phyloP scores from a whole-genome alignment of 352 stramenopile species.

The Globisporangium radiosum region DNA sequence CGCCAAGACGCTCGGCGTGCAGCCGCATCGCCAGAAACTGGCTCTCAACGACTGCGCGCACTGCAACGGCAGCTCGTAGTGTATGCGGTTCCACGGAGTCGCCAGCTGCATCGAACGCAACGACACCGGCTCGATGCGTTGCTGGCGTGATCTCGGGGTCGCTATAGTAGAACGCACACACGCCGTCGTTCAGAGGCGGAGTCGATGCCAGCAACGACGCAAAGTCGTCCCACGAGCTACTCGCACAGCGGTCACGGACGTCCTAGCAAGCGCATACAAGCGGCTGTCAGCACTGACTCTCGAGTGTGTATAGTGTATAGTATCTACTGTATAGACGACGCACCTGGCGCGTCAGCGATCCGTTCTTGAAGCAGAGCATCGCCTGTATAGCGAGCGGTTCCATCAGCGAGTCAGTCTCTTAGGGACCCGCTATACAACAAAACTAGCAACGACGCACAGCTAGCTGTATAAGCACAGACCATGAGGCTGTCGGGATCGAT shows the following conservation, averaged over 20 bases:
- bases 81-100: constrained; percentile 13
- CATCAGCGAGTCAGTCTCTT: background rate
- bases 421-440: background rate
- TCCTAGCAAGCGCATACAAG: constrained; percentile 12
- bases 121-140: constrained; percentile 31
- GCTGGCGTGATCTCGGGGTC: constrained; percentile 66
- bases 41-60: constrained; percentile 59
- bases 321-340: background rate
- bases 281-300: no score
- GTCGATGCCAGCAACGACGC: constrained; percentile 36
- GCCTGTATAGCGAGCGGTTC: constrained; percentile 19
- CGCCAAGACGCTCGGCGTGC: constrained; percentile 47
- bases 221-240: constrained; percentile 47
- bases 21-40: constrained; percentile 56
- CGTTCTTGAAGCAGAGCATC: constrained; percentile 89
- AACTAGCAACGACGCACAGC: background rate
- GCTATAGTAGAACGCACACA: constrained; percentile 51
- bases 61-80: constrained; percentile 21
- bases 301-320: no score
- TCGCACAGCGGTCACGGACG: constrained; percentile 34
- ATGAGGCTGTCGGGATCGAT: constrained; percentile 63
- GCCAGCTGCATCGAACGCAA: constrained; percentile 33
- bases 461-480: constrained; percentile 12
- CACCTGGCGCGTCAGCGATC: constrained; percentile 60
- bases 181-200: constrained; percentile 34